These are phyloP conservation scores for Crucibulum parvulum DNA, from an alignment of 1,284 basidiomycete genomes.

Conservation along the genomic window DNA sequence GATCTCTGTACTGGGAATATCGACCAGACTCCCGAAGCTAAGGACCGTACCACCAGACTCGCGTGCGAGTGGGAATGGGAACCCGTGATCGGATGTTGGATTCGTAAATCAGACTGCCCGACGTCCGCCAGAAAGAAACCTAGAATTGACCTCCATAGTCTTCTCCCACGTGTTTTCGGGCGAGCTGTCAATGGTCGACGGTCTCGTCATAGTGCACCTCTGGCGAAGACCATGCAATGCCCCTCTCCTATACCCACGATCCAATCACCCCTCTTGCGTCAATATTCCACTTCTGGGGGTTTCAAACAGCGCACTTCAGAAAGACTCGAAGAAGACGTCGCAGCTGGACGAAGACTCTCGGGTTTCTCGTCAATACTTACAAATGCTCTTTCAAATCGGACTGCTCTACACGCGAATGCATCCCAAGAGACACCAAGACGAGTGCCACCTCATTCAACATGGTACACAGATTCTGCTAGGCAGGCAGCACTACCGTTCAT, in stretches of 20 bases:
- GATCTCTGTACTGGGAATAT: not conserved
- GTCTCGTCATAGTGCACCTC: no score
- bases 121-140: slow-evolving; percentile 29
- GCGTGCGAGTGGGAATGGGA: slow-evolving; percentile 33
- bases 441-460: no score
- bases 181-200: no score
- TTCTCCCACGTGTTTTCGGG: no score
- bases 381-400: not conserved
- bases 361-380: not conserved
- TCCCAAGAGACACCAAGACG: no score
- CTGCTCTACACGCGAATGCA: slow-evolving; percentile 6
- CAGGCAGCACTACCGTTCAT: not conserved
- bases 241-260: no score
- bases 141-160: slow-evolving; percentile 11
- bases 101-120: slow-evolving; percentile 15
- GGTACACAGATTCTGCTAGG: no score
- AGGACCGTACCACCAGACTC: not conserved
- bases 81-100: slow-evolving; percentile 26
- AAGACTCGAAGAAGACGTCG: not conserved
- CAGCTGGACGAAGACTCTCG: slow-evolving; percentile 2
- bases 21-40: not conserved
- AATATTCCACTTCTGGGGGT: no score
- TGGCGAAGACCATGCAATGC: no score
- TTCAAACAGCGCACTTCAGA: no score
- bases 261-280: no score